phyloP scores from a whole-genome alignment of 805 yeast species.

The Wickerhamomyces mucosus region DNA sequence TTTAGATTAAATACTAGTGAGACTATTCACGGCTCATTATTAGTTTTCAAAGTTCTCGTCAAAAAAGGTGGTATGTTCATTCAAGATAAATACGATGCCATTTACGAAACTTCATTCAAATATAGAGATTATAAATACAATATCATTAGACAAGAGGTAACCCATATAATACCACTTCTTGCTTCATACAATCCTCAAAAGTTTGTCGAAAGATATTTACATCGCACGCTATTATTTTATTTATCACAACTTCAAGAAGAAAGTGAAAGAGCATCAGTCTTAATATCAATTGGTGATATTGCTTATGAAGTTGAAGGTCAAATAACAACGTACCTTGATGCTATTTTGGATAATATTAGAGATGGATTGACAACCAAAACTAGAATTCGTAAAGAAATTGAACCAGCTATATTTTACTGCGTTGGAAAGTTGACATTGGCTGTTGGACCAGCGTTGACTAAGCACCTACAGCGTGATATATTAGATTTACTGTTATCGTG shows the following conservation, averaged over 20 bases:
- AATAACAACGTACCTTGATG: slow-evolving; percentile 81
- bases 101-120: slow-evolving; percentile 63
- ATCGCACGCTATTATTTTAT: slow-evolving; percentile 67
- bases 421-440: slow-evolving; percentile 79
- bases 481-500: slow-evolving; percentile 73
- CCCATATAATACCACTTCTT: slow-evolving; percentile 71
- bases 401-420: slow-evolving; percentile 82
- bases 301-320: slow-evolving; percentile 68
- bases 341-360: slow-evolving; percentile 72
- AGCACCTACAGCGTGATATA: slow-evolving; percentile 75
- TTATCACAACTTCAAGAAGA: slow-evolving; percentile 68
- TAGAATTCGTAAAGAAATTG: slow-evolving; percentile 51
- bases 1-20: slow-evolving; percentile 48
- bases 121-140: slow-evolving; percentile 72
- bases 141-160: slow-evolving; percentile 75
- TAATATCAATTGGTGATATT: slow-evolving; percentile 77
- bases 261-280: slow-evolving; percentile 67
- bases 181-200: slow-evolving; percentile 68
- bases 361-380: slow-evolving; percentile 54
- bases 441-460: slow-evolving; percentile 88
- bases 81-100: slow-evolving; percentile 60
- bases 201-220: slow-evolving; percentile 76
- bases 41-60: slow-evolving; percentile 74
- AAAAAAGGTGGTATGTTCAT: slow-evolving; percentile 64
- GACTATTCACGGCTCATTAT: slow-evolving; percentile 75